Percentiles rank a stretch among this genome's conserved stretches.
These are phyloP conservation scores for Entonaema liquescens DNA, from an alignment of 495 filamentous ascomycete genomes.

Conservation along the genomic window DNA sequence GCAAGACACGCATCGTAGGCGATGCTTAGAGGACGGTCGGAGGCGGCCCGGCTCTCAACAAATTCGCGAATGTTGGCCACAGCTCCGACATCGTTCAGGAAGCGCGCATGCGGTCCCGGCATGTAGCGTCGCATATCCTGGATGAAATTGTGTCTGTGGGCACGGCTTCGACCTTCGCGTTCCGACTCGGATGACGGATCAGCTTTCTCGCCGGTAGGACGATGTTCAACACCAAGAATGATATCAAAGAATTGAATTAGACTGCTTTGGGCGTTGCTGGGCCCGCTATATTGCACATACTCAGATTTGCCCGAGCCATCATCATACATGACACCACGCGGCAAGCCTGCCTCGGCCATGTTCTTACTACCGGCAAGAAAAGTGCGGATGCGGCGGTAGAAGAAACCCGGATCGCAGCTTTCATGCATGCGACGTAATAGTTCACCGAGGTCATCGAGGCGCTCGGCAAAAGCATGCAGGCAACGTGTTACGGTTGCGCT, in stretches of 20 bases:
- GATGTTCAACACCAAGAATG: conserved; percentile 88
- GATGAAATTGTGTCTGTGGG: conserved; percentile 86
- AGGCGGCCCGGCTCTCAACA: conserved; percentile 67
- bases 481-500: conserved; percentile 74
- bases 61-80: conserved; percentile 91
- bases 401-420: conserved; percentile 88
- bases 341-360: conserved; percentile 91
- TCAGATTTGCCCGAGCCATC: conserved; percentile 69
- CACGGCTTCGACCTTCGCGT: conserved; percentile 61
- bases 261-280: conserved; percentile 94
- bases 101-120: conserved; percentile 90
- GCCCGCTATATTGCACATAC: conserved; percentile 84
- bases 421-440: conserved; percentile 89
- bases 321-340: conserved; percentile 87
- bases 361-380: conserved; percentile 97
- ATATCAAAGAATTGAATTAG: conserved; percentile 96
- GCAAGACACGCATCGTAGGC: conserved; percentile 92
- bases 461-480: conserved; percentile 81
- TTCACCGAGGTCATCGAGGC: conserved; percentile 79
- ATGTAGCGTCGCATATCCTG: conserved; percentile 97
- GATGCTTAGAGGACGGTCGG: conserved; percentile 70
- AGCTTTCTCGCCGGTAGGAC: conserved; percentile 80
- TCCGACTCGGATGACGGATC: conserved; percentile 55
- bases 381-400: conserved; percentile 92
- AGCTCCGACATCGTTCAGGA: conserved; percentile 78